Evolutionary conservation across 257 asterid species (phyloP).

Genomic region (Euphrasia confusa): DNA sequence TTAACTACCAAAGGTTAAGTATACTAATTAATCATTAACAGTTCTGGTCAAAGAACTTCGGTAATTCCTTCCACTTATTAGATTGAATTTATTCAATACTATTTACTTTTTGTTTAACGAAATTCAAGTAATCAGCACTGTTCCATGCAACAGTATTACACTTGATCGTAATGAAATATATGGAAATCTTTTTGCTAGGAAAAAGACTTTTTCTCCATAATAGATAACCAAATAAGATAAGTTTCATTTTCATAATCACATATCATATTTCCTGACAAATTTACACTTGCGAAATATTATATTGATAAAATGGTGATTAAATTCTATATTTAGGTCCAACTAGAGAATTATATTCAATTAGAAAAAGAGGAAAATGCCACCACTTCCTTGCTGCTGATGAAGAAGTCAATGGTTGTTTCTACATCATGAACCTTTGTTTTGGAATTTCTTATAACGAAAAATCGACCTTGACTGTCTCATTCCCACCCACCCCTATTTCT

Average conservation of each 20-base stretch:
- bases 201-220: background rate
- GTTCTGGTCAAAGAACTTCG: background rate
- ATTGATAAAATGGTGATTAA: background rate
- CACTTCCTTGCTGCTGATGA: conserved; percentile 18
- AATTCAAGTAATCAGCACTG: background rate
- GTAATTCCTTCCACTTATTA: background rate
- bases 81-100: background rate
- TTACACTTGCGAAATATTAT: background rate
- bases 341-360: conserved; percentile 8
- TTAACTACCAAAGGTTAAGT: background rate
- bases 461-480: conserved; percentile 27
- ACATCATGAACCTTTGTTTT: background rate
- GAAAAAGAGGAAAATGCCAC: conserved; percentile 8
- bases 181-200: conserved; percentile 1
- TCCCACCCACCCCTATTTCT: conserved; percentile 17
- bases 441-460: conserved; percentile 10
- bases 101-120: background rate
- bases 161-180: background rate
- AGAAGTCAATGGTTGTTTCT: conserved; percentile 25
- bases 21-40: background rate
- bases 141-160: background rate
- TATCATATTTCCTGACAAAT: background rate
- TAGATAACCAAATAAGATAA: too few species aligned
- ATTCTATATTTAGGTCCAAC: conserved; percentile 11
- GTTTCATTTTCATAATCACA: background rate